phyloP scores from a whole-genome alignment of 768 basidiomycete species.

The Agaricus sinodeliciosus region DNA sequence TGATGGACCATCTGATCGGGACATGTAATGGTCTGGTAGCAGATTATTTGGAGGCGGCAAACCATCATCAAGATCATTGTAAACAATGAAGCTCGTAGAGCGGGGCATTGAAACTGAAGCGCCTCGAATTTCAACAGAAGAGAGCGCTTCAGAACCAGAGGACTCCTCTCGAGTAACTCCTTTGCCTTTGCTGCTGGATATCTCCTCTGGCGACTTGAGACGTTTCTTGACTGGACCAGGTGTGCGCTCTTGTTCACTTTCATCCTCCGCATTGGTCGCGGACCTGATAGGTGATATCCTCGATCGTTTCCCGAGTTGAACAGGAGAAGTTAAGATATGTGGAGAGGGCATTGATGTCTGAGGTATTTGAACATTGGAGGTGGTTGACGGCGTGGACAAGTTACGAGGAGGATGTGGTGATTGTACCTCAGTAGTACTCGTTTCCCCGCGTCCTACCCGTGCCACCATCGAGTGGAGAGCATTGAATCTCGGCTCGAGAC shows the following conservation, averaged over 20 bases:
- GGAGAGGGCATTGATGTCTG: conserved; percentile 7
- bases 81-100: conserved; percentile 41
- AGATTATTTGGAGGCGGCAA: conserved; percentile 45
- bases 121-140: background rate
- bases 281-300: conserved; percentile 44
- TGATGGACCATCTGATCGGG: conserved; percentile 23
- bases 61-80: conserved; percentile 33
- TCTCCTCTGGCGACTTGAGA: conserved; percentile 24
- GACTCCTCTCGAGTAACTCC: conserved; percentile 7
- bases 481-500: conserved; percentile 18
- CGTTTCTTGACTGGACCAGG: conserved; percentile 48
- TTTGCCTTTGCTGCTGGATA: conserved; percentile 3
- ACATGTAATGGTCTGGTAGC: conserved; percentile 47
- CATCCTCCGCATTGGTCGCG: conserved; percentile 34
- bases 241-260: conserved; percentile 31
- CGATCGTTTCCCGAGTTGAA: conserved; percentile 59
- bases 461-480: conserved; percentile 13
- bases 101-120: conserved; percentile 15
- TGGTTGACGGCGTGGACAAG: conserved; percentile 13
- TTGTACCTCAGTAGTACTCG: background rate
- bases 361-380: conserved; percentile 2
- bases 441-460: background rate
- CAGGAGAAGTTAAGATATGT: conserved; percentile 25
- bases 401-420: conserved; percentile 6
- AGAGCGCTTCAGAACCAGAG: conserved; percentile 14